Evolutionary conservation across 2,329 filamentous ascomycete genomes (phyloP).

Genomic region (Fusarium fracticaudum): DNA sequence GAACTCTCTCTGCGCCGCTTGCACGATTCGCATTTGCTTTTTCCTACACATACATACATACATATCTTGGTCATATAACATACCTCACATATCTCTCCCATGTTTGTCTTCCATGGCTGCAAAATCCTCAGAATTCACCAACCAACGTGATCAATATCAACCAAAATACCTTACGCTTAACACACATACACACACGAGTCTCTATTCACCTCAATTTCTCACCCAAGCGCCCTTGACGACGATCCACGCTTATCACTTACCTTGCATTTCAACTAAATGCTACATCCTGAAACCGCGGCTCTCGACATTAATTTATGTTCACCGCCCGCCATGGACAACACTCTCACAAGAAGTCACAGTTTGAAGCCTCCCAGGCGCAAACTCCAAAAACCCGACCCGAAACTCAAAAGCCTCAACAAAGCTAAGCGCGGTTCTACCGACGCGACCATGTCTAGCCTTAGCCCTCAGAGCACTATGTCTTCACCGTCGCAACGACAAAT

Average conservation of each 20-base stretch:
- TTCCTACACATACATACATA: neutral
- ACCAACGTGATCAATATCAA: slow-evolving; percentile 21
- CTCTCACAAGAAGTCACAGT: slow-evolving; percentile 24
- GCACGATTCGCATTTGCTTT: slow-evolving; percentile 21
- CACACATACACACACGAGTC: neutral
- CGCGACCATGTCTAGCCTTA: slow-evolving; percentile 36
- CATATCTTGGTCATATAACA: slow-evolving; percentile 25
- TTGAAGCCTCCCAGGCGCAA: slow-evolving; percentile 44
- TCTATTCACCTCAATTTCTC: neutral
- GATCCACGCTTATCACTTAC: slow-evolving; percentile 9
- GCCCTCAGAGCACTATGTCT: slow-evolving; percentile 20
- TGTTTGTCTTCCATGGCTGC: slow-evolving; percentile 20
- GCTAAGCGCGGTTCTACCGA: slow-evolving; percentile 42
- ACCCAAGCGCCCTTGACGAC: slow-evolving; percentile 14
- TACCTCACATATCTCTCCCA: neutral
- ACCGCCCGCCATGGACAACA: slow-evolving; percentile 17
- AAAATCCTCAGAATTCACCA: neutral
- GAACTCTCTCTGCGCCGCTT: neutral
- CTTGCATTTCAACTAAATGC: slow-evolving; percentile 16
- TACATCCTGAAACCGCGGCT: slow-evolving; percentile 12
- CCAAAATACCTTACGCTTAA: neutral
- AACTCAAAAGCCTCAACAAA: slow-evolving; percentile 39
- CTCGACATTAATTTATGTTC: slow-evolving; percentile 8
- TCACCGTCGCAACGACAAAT: slow-evolving; percentile 34
- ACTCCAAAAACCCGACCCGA: slow-evolving; percentile 46